Evolutionary conservation across 352 stramenopile genomes (phyloP).

Genomic region (Globisporangium spinosum): DNA sequence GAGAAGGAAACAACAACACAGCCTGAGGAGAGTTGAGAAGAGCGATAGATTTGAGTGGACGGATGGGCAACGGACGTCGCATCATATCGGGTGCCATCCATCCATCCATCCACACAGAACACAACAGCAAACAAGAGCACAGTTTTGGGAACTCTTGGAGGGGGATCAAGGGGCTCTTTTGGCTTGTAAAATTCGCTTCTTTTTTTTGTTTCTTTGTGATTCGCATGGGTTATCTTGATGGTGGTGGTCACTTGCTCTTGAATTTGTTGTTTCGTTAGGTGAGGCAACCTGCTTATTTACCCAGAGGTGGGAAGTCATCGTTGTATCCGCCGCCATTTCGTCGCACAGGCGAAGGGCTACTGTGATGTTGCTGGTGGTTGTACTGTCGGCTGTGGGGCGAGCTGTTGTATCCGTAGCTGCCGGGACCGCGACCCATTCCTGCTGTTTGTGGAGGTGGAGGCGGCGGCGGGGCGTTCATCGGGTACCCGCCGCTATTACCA

Average conservation of each 20-base stretch:
- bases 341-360: slow-evolving; percentile 18
- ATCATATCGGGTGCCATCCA: neutral
- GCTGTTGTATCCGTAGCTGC: slow-evolving; percentile 4
- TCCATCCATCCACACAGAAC: neutral
- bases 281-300: slow-evolving; percentile 37
- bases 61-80: neutral
- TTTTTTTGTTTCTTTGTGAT: neutral
- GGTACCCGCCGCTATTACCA: slow-evolving; percentile 23
- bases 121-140: neutral
- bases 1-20: neutral
- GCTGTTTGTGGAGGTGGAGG: slow-evolving; percentile 22
- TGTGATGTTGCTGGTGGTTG: slow-evolving; percentile 7
- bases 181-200: neutral
- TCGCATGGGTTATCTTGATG: neutral
- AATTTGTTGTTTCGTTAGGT: neutral
- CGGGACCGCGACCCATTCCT: slow-evolving; percentile 10
- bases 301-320: slow-evolving; percentile 69
- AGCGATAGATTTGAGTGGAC: neutral
- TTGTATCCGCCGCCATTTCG: slow-evolving; percentile 40
- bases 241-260: neutral
- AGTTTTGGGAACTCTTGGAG: neutral
- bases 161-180: neutral
- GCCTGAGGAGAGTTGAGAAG: neutral
- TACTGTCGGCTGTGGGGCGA: slow-evolving; percentile 13
- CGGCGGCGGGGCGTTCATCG: slow-evolving; percentile 32